Evolutionary conservation across 1,139 yeast species (phyloP).

Genomic region (Kodamaea sp.): DNA sequence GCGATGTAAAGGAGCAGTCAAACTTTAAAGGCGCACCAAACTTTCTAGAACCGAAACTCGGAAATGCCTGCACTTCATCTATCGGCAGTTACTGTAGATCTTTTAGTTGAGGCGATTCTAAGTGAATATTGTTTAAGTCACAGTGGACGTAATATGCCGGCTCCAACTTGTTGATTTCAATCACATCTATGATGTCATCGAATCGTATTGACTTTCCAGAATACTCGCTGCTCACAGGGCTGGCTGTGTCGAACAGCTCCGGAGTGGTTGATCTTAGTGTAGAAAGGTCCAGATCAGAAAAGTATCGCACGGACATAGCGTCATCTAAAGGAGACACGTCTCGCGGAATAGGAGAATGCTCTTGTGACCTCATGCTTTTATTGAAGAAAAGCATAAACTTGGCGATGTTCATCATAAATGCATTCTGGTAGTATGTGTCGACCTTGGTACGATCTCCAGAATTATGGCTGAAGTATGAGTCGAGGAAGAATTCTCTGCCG

Average conservation of each 20-base stretch:
- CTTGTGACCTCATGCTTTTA: slow-evolving; percentile 1
- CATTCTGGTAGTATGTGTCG: slow-evolving; percentile 5
- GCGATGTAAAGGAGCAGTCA: too few species aligned
- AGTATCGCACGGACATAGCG: too few species aligned
- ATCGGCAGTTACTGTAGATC: too few species aligned
- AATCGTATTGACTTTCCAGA: slow-evolving; percentile 8
- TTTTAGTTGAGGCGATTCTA: slow-evolving; percentile 1
- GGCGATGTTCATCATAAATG: slow-evolving; percentile 12
- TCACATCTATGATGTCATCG: slow-evolving; percentile 10
- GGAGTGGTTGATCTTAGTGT: background rate
- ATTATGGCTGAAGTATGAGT: background rate
- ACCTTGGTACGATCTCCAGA: background rate
- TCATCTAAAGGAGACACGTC: too few species aligned
- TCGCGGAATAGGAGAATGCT: background rate
- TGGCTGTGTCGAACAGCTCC: background rate
- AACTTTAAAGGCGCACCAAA: too few species aligned
- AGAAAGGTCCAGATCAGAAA: background rate
- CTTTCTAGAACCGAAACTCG: too few species aligned
- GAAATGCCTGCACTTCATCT: too few species aligned
- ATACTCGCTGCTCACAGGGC: background rate
- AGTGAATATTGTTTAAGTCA: slow-evolving; percentile 9
- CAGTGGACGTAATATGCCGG: slow-evolving; percentile 13
- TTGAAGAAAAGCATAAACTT: slow-evolving; percentile 8
- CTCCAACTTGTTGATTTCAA: slow-evolving; percentile 11
- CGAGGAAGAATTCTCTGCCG: background rate